Conservation (phyloP, 2,329 filamentous ascomycete species). For the Didymella pomorum region DNA sequence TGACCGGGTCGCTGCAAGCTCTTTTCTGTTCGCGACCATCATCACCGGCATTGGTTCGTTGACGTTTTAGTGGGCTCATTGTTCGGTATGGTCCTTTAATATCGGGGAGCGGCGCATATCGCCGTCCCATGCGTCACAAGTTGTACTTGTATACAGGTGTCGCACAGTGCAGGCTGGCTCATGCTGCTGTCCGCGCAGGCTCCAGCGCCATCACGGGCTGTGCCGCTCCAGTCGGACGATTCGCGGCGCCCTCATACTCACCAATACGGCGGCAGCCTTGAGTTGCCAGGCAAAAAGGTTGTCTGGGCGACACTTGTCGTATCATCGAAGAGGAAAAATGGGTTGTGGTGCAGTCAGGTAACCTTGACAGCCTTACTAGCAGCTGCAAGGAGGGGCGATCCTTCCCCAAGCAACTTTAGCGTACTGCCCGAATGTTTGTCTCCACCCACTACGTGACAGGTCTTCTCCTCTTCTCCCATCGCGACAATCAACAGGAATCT, state of each 20-base stretch:
- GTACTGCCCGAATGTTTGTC: neutral
- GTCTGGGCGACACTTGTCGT: neutral
- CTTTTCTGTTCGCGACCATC: slow-evolving; percentile 10
- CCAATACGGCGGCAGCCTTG: slow-evolving; percentile 9
- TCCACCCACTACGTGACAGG: slow-evolving; percentile 1
- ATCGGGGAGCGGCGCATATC: neutral
- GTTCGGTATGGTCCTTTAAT: neutral
- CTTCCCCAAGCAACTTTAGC: neutral
- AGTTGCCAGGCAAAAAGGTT: neutral
- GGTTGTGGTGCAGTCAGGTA: neutral
- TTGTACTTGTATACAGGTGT: slow-evolving; percentile 18
- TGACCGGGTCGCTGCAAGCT: slow-evolving; percentile 8
- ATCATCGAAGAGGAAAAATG: neutral
- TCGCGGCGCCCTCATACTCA: neutral
- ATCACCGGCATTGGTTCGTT: neutral
- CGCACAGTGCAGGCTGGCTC: slow-evolving; percentile 7
- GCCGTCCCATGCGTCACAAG: neutral
- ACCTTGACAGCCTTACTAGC: slow-evolving; percentile 1
- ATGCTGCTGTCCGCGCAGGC: slow-evolving; percentile 13
- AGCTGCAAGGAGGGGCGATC: slow-evolving; percentile 4
- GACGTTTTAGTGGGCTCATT: slow-evolving; percentile 15
- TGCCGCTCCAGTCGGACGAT: slow-evolving; percentile 7
- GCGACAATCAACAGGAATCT: neutral
- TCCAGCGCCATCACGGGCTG: slow-evolving; percentile 7
- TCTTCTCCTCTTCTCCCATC: neutral